These are phyloP conservation scores for Cucumis melo DNA, from an alignment of 306 rosid genomes.

Conservation along the genomic window DNA sequence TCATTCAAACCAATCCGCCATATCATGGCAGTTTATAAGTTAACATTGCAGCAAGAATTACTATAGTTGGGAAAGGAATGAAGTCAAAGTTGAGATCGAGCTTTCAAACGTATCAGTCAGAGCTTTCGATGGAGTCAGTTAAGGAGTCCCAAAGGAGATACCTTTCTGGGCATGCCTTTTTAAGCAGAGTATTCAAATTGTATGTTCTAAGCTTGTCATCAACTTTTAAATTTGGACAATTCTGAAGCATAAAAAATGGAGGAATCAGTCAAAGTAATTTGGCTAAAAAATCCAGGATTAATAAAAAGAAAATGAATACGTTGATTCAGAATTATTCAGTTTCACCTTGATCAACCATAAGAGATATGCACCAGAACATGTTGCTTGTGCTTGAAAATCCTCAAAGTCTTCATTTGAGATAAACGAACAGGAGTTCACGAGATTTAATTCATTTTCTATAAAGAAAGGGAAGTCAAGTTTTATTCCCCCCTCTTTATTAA, in stretches of 20 bases:
- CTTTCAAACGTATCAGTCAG: background rate
- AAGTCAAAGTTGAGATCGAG: background rate
- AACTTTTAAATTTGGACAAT: conserved; percentile 26
- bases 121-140: background rate
- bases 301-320: background rate
- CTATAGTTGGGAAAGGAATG: background rate
- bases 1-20: background rate
- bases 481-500: conserved; percentile 17
- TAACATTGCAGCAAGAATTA: background rate
- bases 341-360: conserved; percentile 61
- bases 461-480: conserved; percentile 22
- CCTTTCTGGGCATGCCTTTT: conserved; percentile 43
- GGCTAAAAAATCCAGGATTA: background rate
- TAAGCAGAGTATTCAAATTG: conserved; percentile 41
- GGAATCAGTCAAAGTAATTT: background rate
- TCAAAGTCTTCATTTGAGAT: conserved; percentile 37
- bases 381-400: conserved; percentile 63
- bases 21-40: background rate
- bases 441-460: conserved; percentile 38
- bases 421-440: conserved; percentile 33
- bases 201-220: conserved; percentile 29
- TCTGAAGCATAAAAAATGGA: conserved; percentile 31
- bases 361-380: conserved; percentile 37
- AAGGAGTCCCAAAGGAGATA: conserved; percentile 38
- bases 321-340: background rate